Evolutionary conservation across 306 rosid species (phyloP).

Genomic region (Cucurbita argyrosperma): DNA sequence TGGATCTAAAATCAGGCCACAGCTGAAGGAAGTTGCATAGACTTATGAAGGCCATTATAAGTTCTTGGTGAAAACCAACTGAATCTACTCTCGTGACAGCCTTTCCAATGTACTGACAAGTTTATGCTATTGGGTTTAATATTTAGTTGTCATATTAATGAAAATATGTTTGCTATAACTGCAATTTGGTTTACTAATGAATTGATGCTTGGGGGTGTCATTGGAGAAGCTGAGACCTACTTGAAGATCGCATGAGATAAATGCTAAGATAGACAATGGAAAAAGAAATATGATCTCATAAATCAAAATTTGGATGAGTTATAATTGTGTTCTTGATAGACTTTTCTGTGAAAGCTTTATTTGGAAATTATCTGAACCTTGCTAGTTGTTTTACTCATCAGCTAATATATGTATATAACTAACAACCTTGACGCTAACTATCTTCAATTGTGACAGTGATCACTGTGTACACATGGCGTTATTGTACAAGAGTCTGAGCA

Average conservation of each 20-base stretch:
- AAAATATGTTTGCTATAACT: background rate
- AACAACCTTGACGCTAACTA: background rate
- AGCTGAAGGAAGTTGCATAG: background rate
- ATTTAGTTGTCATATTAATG: background rate
- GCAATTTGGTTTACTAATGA: background rate
- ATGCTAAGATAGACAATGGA: background rate
- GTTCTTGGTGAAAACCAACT: background rate
- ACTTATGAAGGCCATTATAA: background rate
- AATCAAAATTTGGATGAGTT: background rate
- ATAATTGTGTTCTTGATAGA: background rate
- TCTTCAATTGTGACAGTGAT: background rate
- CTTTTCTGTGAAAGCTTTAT: background rate
- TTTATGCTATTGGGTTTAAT: background rate
- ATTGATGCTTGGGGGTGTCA: background rate
- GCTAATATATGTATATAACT: background rate
- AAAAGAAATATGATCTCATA: background rate
- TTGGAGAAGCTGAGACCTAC: background rate
- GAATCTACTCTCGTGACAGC: too few species aligned
- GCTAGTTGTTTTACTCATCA: background rate
- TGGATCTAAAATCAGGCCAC: background rate
- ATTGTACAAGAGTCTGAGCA: slow-evolving; percentile 26
- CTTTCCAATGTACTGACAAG: background rate
- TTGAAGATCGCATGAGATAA: background rate
- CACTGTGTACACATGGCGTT: slow-evolving; percentile 25
- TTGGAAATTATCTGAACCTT: background rate